Percentiles rank a stretch among this genome's conserved stretches.
These are phyloP conservation scores for Xylaria sp. DNA, from an alignment of 2,329 filamentous ascomycete genomes.

Conservation along the genomic window DNA sequence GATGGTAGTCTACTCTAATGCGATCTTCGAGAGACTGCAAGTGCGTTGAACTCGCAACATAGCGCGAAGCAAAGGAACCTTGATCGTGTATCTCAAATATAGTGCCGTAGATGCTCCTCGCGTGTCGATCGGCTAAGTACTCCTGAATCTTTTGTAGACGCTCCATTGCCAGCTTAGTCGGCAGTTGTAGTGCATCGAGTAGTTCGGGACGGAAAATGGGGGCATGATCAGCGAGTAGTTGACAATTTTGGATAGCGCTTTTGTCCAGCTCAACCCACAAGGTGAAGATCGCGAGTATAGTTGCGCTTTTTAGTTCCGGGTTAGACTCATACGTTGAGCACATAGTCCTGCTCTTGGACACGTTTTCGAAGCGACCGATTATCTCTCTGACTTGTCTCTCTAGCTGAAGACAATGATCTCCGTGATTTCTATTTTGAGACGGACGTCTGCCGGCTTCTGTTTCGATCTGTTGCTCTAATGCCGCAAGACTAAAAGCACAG, in stretches of 20 bases:
- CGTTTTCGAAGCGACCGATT: constrained; percentile 35
- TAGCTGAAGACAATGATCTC: constrained; percentile 43
- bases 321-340: constrained; percentile 55
- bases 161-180: constrained; percentile 58
- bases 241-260: constrained; percentile 54
- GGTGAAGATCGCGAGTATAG: constrained; percentile 66
- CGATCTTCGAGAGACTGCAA: constrained; percentile 38
- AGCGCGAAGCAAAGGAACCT: constrained; percentile 60
- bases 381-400: constrained; percentile 52
- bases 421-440: not conserved
- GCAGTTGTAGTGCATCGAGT: constrained; percentile 67
- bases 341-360: constrained; percentile 39
- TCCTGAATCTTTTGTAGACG: constrained; percentile 62
- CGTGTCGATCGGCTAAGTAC: constrained; percentile 57
- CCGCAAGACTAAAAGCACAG: constrained; percentile 36
- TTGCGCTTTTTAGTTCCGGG: constrained; percentile 61
- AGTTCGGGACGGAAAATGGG: constrained; percentile 61
- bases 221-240: constrained; percentile 62
- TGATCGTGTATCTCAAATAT: constrained; percentile 59
- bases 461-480: constrained; percentile 30
- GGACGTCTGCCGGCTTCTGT: not conserved
- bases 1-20: constrained; percentile 38
- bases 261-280: constrained; percentile 69
- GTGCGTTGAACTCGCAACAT: constrained; percentile 51
- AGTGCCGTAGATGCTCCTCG: constrained; percentile 45